Evolutionary conservation across 768 basidiomycete genomes (phyloP).

Genomic region (Lenzites betulinus): DNA sequence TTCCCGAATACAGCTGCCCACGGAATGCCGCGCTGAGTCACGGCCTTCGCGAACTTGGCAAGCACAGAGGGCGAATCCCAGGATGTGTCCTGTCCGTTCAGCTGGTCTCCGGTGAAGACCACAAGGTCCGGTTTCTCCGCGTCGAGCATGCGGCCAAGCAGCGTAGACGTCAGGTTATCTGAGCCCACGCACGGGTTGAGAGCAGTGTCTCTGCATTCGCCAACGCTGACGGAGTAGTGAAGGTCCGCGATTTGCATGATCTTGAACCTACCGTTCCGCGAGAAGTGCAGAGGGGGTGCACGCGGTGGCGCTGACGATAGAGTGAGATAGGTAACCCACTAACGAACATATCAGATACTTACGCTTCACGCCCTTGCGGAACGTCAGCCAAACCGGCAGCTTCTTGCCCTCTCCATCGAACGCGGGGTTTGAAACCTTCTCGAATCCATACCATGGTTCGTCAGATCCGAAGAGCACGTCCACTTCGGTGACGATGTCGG

Average conservation of each 20-base stretch:
- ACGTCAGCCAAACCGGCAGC: conserved; percentile 64
- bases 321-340: conserved; percentile 6
- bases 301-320: conserved; percentile 59
- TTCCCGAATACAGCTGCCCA: conserved; percentile 97
- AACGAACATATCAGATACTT: conserved; percentile 27
- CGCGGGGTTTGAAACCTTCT: conserved; percentile 66
- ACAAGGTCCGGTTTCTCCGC: conserved; percentile 87
- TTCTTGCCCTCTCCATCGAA: conserved; percentile 40
- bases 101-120: conserved; percentile 90
- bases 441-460: conserved; percentile 84
- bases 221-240: conserved; percentile 84
- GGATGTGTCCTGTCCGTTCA: conserved; percentile 87
- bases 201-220: conserved; percentile 73
- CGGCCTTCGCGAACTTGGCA: conserved; percentile 82
- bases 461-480: conserved; percentile 89
- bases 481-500: conserved; percentile 82
- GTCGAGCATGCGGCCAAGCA: conserved; percentile 72
- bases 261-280: conserved; percentile 80
- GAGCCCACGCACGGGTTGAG: conserved; percentile 56
- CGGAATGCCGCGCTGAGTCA: conserved; percentile 73
- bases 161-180: conserved; percentile 76
- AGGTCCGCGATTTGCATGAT: conserved; percentile 91
- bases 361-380: conserved; percentile 77
- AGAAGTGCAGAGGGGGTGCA: conserved; percentile 82
- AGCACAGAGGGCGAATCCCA: conserved; percentile 90